phyloP scores from a whole-genome alignment of 257 asterid genomes.

The Solanum virginianum region DNA sequence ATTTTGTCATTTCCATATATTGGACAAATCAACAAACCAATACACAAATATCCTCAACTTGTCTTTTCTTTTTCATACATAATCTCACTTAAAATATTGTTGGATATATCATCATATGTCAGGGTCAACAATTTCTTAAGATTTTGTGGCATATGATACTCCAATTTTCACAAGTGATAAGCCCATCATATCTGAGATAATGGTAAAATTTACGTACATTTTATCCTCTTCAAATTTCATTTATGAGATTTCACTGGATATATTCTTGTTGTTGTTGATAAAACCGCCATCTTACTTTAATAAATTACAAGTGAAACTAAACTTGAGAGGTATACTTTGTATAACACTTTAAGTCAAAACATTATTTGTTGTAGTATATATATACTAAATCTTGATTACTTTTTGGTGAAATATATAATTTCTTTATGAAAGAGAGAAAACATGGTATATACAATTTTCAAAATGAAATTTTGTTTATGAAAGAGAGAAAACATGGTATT shows the following conservation, averaged over 20 bases:
- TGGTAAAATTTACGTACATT: too few relatives aligned
- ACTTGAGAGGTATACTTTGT: not conserved
- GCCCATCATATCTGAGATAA: not conserved
- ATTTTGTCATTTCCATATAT: not conserved
- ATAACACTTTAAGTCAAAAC: not conserved
- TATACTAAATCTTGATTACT: not conserved
- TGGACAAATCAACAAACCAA: not conserved
- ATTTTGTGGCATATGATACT: not conserved
- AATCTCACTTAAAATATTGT: not conserved
- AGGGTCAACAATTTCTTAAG: not conserved
- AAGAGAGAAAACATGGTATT: not conserved
- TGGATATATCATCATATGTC: not conserved
- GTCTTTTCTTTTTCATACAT: not conserved
- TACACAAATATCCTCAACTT: not conserved
- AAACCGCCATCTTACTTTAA: not conserved
- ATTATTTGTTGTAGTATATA: too few relatives aligned
- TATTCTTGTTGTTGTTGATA: too few relatives aligned
- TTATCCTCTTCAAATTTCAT: too few relatives aligned
- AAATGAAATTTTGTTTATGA: too few relatives aligned
- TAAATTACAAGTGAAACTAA: not conserved
- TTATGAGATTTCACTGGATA: too few relatives aligned
- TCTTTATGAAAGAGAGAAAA: not conserved
- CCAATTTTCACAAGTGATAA: not conserved
- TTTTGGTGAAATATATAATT: not conserved
- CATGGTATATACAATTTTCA: too few relatives aligned